These are phyloP conservation scores for Clitopilus hobsonii DNA, from an alignment of 768 basidiomycete species.

Conservation along the genomic window DNA sequence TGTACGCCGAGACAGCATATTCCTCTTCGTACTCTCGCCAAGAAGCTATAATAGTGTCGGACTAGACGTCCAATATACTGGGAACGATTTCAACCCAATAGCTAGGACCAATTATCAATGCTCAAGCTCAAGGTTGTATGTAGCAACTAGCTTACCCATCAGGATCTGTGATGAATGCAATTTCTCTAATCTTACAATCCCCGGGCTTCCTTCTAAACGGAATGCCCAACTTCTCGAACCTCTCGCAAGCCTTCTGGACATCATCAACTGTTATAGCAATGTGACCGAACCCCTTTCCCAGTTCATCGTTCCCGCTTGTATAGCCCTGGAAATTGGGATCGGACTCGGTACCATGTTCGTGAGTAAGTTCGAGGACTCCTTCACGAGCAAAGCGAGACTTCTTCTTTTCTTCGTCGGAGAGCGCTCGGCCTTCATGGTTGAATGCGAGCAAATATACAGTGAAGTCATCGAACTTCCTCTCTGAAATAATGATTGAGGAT, in stretches of 20 bases:
- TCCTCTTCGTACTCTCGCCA: too few species aligned
- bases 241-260: slow-evolving; percentile 75
- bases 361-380: slow-evolving; percentile 82
- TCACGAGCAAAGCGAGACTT: slow-evolving; percentile 54
- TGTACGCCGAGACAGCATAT: too few species aligned
- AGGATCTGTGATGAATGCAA: slow-evolving; percentile 83
- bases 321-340: slow-evolving; percentile 80
- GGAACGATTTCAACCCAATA: slow-evolving; percentile 63
- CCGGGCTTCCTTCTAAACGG: slow-evolving; percentile 81
- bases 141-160: slow-evolving; percentile 63
- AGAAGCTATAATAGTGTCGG: too few species aligned
- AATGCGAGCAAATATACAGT: slow-evolving; percentile 86
- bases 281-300: slow-evolving; percentile 80
- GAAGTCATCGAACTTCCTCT: slow-evolving; percentile 53
- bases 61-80: slow-evolving; percentile 20
- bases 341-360: slow-evolving; percentile 88
- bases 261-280: slow-evolving; percentile 84
- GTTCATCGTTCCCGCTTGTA: slow-evolving; percentile 80
- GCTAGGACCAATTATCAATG: too few species aligned
- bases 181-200: slow-evolving; percentile 83
- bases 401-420: slow-evolving; percentile 50
- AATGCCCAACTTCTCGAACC: slow-evolving; percentile 78
- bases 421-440: slow-evolving; percentile 49
- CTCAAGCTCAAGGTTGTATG: too few species aligned
- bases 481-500: too few species aligned